A percentile compares a stretch with the other conserved stretches of the same genome.
Conservation (phyloP, 352 stramenopile species). For the Pythium pyrilobum region DNA sequence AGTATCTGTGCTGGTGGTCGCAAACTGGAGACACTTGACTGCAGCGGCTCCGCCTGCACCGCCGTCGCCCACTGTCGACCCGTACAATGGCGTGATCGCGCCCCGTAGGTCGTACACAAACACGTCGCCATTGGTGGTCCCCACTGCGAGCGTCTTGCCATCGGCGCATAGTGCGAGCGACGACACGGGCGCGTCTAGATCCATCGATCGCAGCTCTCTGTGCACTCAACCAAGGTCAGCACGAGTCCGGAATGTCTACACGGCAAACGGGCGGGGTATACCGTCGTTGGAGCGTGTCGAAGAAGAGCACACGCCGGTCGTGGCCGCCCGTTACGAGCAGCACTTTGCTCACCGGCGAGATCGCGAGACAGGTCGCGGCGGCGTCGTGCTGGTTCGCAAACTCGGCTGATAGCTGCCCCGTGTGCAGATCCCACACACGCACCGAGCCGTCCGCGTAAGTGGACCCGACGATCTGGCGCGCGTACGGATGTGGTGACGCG, state of each 20-base stretch:
- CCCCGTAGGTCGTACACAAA: slow-evolving; percentile 62
- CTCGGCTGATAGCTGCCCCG: slow-evolving; percentile 44
- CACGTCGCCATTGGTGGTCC: slow-evolving; percentile 46
- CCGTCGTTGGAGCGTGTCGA: slow-evolving; percentile 56
- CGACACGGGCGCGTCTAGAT: slow-evolving; percentile 53
- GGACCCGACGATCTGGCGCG: slow-evolving; percentile 43
- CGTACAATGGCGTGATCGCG: slow-evolving; percentile 53
- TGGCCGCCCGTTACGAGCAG: slow-evolving; percentile 48
- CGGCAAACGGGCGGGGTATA: slow-evolving; percentile 5
- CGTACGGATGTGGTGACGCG: slow-evolving; percentile 57
- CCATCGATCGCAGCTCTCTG: slow-evolving; percentile 50
- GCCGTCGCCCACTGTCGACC: slow-evolving; percentile 30
- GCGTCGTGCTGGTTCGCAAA: slow-evolving; percentile 55
- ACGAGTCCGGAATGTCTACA: neutral
- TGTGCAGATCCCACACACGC: slow-evolving; percentile 59
- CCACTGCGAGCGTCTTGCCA: slow-evolving; percentile 58
- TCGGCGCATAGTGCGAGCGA: slow-evolving; percentile 55
- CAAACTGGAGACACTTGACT: slow-evolving; percentile 61
- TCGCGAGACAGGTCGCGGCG: slow-evolving; percentile 41
- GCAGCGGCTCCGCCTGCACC: slow-evolving; percentile 9
- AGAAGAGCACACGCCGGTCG: slow-evolving; percentile 71
- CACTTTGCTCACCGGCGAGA: slow-evolving; percentile 72
- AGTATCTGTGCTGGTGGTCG: slow-evolving; percentile 27
- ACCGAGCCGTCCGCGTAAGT: slow-evolving; percentile 62
- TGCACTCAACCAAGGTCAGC: neutral